phyloP scores from a whole-genome alignment of 2,329 filamentous ascomycete genomes.

The Calcarisporium arbuscula region DNA sequence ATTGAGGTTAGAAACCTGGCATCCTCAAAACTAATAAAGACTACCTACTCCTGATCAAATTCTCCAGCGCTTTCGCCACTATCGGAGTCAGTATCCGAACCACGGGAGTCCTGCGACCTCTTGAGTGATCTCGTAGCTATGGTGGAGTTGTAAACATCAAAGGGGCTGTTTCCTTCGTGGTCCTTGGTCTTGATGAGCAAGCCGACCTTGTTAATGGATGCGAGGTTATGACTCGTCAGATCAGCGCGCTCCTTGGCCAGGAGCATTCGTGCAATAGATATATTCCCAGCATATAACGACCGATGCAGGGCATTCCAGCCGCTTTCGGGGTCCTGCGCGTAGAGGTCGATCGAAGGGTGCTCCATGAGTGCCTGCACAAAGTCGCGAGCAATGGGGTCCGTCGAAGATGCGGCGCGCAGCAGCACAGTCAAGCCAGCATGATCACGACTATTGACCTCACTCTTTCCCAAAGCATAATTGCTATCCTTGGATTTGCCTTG shows the following conservation, averaged over 20 bases:
- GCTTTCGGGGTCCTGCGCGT: conserved; percentile 81
- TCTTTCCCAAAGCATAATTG: conserved; percentile 37
- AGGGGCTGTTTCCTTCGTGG: conserved; percentile 86
- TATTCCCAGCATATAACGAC: conserved; percentile 83
- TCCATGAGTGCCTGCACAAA: conserved; percentile 78
- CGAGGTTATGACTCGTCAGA: conserved; percentile 50
- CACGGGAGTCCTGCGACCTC: conserved; percentile 37
- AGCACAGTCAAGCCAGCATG: conserved; percentile 75
- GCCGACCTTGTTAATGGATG: conserved; percentile 56
- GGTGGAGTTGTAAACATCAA: conserved; percentile 85
- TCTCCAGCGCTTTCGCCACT: conserved; percentile 42
- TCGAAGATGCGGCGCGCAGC: conserved; percentile 76
- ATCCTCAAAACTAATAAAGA: conserved; percentile 11
- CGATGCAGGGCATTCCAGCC: conserved; percentile 95
- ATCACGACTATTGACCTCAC: conserved; percentile 82
- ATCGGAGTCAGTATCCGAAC: conserved; percentile 46
- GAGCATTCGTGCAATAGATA: conserved; percentile 76
- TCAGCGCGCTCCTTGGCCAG: conserved; percentile 71
- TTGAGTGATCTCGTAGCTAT: conserved; percentile 71
- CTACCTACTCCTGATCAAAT: conserved; percentile 21
- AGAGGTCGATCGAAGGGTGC: conserved; percentile 77
- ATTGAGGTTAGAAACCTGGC: no score
- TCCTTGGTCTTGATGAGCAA: conserved; percentile 93
- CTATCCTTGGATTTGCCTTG: conserved; percentile 38
- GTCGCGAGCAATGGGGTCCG: conserved; percentile 57